A percentile compares a stretch with the other conserved stretches of the same genome.
Conservation (phyloP, 768 basidiomycete species). For the Thelephora ganbajun region DNA sequence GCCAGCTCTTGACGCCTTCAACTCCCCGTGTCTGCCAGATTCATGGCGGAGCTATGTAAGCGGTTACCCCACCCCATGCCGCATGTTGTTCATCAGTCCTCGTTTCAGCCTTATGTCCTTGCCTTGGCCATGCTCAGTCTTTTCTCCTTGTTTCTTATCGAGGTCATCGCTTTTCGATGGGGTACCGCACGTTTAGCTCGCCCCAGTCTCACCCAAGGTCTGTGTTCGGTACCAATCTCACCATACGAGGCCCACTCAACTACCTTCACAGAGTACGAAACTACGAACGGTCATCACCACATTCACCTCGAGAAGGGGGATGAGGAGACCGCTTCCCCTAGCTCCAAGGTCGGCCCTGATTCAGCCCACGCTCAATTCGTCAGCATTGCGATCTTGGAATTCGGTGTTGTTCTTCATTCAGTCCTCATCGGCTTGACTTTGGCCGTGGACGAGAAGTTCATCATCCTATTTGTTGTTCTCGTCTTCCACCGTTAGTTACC, state of each 20-base stretch:
- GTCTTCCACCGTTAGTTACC: slow-evolving; percentile 78
- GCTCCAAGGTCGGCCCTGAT: slow-evolving; percentile 17
- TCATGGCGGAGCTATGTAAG: slow-evolving; percentile 64
- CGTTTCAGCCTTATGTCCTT: slow-evolving; percentile 59
- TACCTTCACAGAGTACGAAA: slow-evolving; percentile 22
- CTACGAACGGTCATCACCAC: no score
- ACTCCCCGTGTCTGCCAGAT: slow-evolving; percentile 50
- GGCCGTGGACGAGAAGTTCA: slow-evolving; percentile 77
- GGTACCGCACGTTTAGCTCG: slow-evolving; percentile 59
- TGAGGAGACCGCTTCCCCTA: slow-evolving; percentile 1
- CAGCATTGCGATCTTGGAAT: slow-evolving; percentile 86
- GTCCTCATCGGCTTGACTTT: slow-evolving; percentile 82
- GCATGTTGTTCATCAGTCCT: neutral
- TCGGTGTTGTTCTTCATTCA: slow-evolving; percentile 83
- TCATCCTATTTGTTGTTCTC: slow-evolving; percentile 76
- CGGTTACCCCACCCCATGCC: neutral
- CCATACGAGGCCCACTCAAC: slow-evolving; percentile 1
- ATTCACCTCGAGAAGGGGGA: no score
- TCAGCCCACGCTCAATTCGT: slow-evolving; percentile 55
- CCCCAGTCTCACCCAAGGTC: slow-evolving; percentile 52
- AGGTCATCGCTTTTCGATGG: slow-evolving; percentile 79
- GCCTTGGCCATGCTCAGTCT: slow-evolving; percentile 73
- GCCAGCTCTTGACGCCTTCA: slow-evolving; percentile 61
- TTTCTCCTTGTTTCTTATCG: slow-evolving; percentile 72
- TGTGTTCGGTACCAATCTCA: slow-evolving; percentile 6